Base-by-base conservation (phyloP, 2,329 filamentous ascomycete species). In the Claviceps sp. region DNA sequence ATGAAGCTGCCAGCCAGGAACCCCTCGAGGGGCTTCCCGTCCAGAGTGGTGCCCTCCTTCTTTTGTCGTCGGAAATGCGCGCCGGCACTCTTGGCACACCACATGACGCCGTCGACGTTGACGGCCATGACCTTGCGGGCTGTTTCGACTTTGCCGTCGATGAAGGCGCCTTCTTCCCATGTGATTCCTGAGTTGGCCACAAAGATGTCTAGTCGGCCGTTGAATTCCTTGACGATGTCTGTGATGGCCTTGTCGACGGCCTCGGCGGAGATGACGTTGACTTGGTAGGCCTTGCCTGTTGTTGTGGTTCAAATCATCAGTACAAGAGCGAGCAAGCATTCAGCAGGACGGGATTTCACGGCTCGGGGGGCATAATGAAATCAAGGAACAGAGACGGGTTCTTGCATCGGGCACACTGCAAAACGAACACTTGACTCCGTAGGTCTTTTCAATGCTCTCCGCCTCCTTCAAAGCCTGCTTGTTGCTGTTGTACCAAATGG, bases 101-200 rank as follows among this genome's bases (percentile, higher is more conserved):
- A 91, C 69, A 85, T 89, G 41, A 84, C 84, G 49, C 85, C 84
- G 64, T 88, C 84, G 14, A 91, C 68, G 65, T 93, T 86, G 48
- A 85, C 84, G 47, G 73, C 70, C 58, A 89, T 74, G 41, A 91
- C 83, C 55, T 81, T 77, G 48, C 75, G 74, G 69, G 86, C 87
- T 60, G 80, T 77, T 18, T 80, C 75, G 18, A 82, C 62, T 5
- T 78, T 70, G 24, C 81, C 84, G 55, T 87, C 81, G 38, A 87
- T 72, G 63, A 85, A 80, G 8, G 81, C 64, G 0, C 84, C 83
- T 54, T 87, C 74, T 2, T 77, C 82, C 85, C 85, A 90, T 0
- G 82, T 76, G 50, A 89, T 82, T 49, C 86, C 86, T 14, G 83
- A 82, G 63, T 93, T 91, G 59, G 87, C 86, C 45, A 90, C 79